Conservation (phyloP, 768 basidiomycete species). For the Daedaleopsis sinensis region DNA sequence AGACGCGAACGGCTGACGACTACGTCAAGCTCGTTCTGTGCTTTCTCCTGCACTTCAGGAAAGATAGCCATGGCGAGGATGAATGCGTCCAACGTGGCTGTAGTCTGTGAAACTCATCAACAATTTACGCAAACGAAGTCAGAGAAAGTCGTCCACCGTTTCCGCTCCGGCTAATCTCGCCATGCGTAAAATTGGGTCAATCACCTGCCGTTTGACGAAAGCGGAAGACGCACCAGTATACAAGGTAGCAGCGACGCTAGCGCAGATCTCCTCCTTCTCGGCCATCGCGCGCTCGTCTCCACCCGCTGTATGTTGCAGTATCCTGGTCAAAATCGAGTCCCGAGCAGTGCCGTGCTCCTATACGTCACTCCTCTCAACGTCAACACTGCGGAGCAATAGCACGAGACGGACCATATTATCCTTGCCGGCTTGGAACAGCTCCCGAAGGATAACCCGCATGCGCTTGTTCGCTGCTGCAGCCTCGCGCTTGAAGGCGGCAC, state of each 20-base stretch:
- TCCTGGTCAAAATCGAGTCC: neutral
- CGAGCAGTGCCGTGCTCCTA: neutral
- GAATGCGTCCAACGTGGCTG: constrained; percentile 2
- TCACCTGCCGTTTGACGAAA: neutral
- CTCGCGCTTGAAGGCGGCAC: constrained; percentile 1
- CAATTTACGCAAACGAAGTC: too few relatives aligned
- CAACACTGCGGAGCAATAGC: neutral
- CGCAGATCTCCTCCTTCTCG: neutral
- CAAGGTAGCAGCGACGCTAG: neutral
- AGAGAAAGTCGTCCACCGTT: neutral
- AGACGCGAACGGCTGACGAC: constrained; percentile 15
- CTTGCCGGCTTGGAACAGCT: neutral
- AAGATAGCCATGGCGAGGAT: constrained; percentile 25
- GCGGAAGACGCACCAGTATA: neutral
- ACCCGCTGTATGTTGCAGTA: neutral
- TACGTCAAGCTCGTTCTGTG: constrained; percentile 16
- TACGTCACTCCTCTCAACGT: neutral
- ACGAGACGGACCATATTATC: neutral
- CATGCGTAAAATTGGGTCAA: neutral
- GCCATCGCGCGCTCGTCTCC: neutral
- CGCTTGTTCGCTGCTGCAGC: neutral
- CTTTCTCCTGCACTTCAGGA: constrained; percentile 36
- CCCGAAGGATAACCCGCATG: neutral
- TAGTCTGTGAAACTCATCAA: neutral
- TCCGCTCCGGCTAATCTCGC: neutral